These are phyloP conservation scores for Aspergillus awamori DNA, from an alignment of 2,329 filamentous ascomycete genomes.

Conservation along the genomic window DNA sequence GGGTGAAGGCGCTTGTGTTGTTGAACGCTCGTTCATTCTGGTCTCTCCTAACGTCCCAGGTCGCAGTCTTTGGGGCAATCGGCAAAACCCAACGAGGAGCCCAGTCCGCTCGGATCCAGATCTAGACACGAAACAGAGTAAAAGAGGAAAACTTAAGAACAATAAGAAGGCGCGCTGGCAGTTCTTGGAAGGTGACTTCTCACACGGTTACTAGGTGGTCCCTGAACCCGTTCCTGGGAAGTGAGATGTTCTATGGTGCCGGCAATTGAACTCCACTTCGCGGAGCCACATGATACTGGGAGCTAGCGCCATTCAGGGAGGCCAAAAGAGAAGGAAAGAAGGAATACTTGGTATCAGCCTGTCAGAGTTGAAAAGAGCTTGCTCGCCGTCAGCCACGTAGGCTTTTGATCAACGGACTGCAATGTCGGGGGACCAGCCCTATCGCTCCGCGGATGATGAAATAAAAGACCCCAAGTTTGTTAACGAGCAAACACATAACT, in stretches of 20 bases:
- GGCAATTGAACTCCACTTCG: not conserved
- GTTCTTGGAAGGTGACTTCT: not conserved
- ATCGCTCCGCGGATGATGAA: slow-evolving; percentile 32
- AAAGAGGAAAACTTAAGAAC: not conserved
- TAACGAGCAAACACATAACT: slow-evolving; percentile 23
- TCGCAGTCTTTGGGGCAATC: not conserved
- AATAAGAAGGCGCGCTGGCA: not conserved
- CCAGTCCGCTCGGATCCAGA: too few relatives aligned
- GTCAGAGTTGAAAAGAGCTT: not conserved
- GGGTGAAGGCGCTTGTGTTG: slow-evolving; percentile 7
- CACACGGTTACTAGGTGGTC: not conserved
- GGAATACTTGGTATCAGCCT: not conserved
- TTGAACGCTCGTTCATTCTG: slow-evolving; percentile 8
- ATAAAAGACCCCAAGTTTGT: slow-evolving; percentile 28
- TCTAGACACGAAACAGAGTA: not conserved
- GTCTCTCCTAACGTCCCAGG: not conserved
- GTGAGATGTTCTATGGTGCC: not conserved
- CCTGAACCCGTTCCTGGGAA: not conserved
- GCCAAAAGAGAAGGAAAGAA: slow-evolving; percentile 2
- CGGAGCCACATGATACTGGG: not conserved
- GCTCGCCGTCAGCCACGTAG: slow-evolving; percentile 7
- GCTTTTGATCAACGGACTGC: slow-evolving; percentile 31
- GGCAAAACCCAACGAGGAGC: not conserved
- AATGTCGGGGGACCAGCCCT: slow-evolving; percentile 44
- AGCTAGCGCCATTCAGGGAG: not conserved